These are phyloP conservation scores for Discostella stelligera DNA, from an alignment of 352 stramenopile species.

Conservation along the genomic window DNA sequence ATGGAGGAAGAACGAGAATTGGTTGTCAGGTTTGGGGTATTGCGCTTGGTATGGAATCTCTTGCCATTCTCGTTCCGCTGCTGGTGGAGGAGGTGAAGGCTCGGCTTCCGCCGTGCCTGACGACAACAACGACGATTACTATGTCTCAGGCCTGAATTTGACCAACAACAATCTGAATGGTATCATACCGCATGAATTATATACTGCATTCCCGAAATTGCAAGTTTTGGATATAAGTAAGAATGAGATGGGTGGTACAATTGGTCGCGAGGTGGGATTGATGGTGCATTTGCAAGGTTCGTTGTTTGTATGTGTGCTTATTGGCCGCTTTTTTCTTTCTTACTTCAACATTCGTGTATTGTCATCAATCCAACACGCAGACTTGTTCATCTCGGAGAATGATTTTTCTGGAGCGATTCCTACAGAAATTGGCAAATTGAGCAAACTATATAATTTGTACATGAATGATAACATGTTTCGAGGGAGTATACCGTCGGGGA, in stretches of 20 bases:
- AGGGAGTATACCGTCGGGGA: conserved; percentile 30
- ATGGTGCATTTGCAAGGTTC: conserved; percentile 42
- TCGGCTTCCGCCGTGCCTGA: neutral
- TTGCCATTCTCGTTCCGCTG: conserved; percentile 26
- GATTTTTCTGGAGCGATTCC: conserved; percentile 32
- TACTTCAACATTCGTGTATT: neutral
- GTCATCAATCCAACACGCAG: conserved; percentile 8
- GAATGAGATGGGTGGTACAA: conserved; percentile 49
- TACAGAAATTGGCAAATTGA: conserved; percentile 21
- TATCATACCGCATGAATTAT: conserved; percentile 35
- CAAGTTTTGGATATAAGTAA: conserved; percentile 54
- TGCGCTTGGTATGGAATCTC: conserved; percentile 44
- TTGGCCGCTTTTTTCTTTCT: neutral
- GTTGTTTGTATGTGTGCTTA: conserved; percentile 12
- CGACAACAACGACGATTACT: conserved; percentile 32
- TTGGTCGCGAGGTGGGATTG: conserved; percentile 32
- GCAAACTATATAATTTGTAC: conserved; percentile 39
- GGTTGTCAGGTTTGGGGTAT: conserved; percentile 30
- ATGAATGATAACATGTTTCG: conserved; percentile 44
- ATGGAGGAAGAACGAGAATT: conserved; percentile 30
- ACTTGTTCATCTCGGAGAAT: conserved; percentile 42
- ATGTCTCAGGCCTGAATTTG: conserved; percentile 51
- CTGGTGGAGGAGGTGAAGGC: neutral
- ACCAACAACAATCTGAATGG: conserved; percentile 47
- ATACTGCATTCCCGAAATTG: conserved; percentile 34